These are phyloP conservation scores for Veloporphyrellus conicus DNA, from an alignment of 1,284 basidiomycete species.

Conservation along the genomic window DNA sequence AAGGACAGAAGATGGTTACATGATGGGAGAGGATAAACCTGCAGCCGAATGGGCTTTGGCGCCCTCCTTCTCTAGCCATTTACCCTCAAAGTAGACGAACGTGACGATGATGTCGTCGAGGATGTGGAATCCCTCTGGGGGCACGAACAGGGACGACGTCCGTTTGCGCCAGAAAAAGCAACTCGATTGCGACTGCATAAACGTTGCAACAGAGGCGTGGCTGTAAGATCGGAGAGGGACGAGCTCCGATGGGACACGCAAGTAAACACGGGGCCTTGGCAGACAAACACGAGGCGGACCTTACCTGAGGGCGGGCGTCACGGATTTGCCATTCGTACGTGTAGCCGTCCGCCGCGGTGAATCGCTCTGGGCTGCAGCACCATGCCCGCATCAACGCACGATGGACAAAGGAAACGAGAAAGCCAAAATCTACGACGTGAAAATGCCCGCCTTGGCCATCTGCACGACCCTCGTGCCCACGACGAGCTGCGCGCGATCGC, in stretches of 20 bases:
- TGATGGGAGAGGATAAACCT: slow-evolving; percentile 5
- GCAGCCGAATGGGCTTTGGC: slow-evolving; percentile 10
- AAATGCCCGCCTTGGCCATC: slow-evolving; percentile 25
- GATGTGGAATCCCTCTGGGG: slow-evolving; percentile 29
- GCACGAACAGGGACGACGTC: slow-evolving; percentile 25
- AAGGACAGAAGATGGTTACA: slow-evolving; percentile 1
- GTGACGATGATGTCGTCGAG: slow-evolving; percentile 37
- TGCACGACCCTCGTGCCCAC: slow-evolving; percentile 26
- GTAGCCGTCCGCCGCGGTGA: slow-evolving; percentile 20
- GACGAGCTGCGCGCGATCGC: slow-evolving; percentile 15
- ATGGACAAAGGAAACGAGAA: too few species aligned
- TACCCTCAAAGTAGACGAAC: slow-evolving; percentile 34
- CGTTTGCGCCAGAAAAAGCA: slow-evolving; percentile 19
- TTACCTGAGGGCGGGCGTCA: slow-evolving; percentile 25
- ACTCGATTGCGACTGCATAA: slow-evolving; percentile 20
- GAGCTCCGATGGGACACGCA: slow-evolving; percentile 13
- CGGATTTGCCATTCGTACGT: slow-evolving; percentile 32
- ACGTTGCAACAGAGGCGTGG: slow-evolving; percentile 27
- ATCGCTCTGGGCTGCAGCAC: slow-evolving; percentile 25
- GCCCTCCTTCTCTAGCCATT: slow-evolving; percentile 28
- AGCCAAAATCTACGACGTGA: slow-evolving; percentile 24
- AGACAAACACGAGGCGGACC: neutral
- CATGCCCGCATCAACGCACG: too few species aligned
- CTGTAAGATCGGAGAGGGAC: slow-evolving; percentile 18
- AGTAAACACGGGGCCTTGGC: neutral